A percentile compares a stretch with the other conserved stretches of the same genome.
These are phyloP conservation scores for Albugo laibachii DNA, from an alignment of 352 stramenopile genomes.

Conservation along the genomic window DNA sequence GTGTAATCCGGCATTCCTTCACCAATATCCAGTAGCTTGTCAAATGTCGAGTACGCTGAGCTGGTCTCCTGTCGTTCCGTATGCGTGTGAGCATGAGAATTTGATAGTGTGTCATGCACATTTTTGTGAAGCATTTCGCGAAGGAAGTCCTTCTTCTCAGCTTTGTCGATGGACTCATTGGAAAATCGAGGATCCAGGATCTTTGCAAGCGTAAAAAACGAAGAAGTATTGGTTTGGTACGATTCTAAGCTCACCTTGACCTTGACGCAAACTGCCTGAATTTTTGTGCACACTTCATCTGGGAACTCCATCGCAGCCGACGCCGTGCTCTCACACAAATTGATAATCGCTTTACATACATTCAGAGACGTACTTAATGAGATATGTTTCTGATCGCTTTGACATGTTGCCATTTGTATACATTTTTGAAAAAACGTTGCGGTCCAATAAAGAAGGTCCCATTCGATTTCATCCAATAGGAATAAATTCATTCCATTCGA, in stretches of 20 bases:
- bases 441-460: constrained; percentile 50
- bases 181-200: constrained; percentile 63
- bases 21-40: constrained; percentile 62
- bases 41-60: constrained; percentile 58
- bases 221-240: constrained; percentile 47
- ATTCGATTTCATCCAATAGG: constrained; percentile 54
- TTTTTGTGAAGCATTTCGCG: constrained; percentile 55
- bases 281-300: constrained; percentile 18
- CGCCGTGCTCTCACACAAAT: constrained; percentile 45
- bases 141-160: constrained; percentile 51
- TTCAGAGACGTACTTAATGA: constrained; percentile 63
- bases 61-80: constrained; percentile 32
- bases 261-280: constrained; percentile 54
- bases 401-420: constrained; percentile 57
- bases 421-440: constrained; percentile 57
- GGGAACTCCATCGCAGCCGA: constrained; percentile 38
- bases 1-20: constrained; percentile 59
- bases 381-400: constrained; percentile 61
- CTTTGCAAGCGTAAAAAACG: constrained; percentile 52
- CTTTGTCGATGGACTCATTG: constrained; percentile 60
- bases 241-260: constrained; percentile 44
- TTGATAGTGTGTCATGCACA: constrained; percentile 36
- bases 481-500: constrained; percentile 58
- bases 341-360: constrained; percentile 59
- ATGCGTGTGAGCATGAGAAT: constrained; percentile 29